phyloP scores from a whole-genome alignment of 2,329 filamentous ascomycete genomes.

The Fusarium equiseti region DNA sequence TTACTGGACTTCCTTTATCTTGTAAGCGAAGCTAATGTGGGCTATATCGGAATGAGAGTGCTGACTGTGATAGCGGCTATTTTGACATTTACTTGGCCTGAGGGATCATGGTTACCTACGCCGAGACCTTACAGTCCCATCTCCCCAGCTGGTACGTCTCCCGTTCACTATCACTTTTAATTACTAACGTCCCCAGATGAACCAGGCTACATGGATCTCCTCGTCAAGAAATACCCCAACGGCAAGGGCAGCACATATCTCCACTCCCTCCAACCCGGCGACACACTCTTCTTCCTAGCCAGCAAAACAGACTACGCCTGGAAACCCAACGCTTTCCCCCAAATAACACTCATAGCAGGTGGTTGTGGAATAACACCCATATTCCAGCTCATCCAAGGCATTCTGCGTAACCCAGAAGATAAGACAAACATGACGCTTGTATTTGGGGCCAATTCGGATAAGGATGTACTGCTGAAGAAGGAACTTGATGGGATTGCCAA shows the following conservation, averaged over 20 bases:
- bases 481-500: slow-evolving; percentile 68
- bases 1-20: slow-evolving; percentile 63
- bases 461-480: slow-evolving; percentile 67
- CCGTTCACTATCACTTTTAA: rapidly evolving
- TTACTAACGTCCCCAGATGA: slow-evolving; percentile 54
- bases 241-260: slow-evolving; percentile 74
- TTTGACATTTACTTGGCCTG: slow-evolving; percentile 70
- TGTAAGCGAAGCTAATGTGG: slow-evolving; percentile 52
- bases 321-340: slow-evolving; percentile 61
- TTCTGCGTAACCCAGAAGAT: slow-evolving; percentile 71
- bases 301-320: slow-evolving; percentile 64
- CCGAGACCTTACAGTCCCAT: slow-evolving; percentile 76
- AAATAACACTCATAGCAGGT: slow-evolving; percentile 75
- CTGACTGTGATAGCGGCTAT: slow-evolving; percentile 60
- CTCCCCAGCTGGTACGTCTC: slow-evolving; percentile 13
- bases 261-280: slow-evolving; percentile 73
- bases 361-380: slow-evolving; percentile 80
- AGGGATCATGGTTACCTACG: slow-evolving; percentile 68
- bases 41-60: rapidly evolving
- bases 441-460: slow-evolving; percentile 74
- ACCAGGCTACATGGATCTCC: slow-evolving; percentile 69
- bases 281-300: slow-evolving; percentile 67
- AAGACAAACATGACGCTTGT: slow-evolving; percentile 73
- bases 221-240: slow-evolving; percentile 76
- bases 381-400: slow-evolving; percentile 72